phyloP scores from a whole-genome alignment of 768 basidiomycete species.

The Pholiota molesta region DNA sequence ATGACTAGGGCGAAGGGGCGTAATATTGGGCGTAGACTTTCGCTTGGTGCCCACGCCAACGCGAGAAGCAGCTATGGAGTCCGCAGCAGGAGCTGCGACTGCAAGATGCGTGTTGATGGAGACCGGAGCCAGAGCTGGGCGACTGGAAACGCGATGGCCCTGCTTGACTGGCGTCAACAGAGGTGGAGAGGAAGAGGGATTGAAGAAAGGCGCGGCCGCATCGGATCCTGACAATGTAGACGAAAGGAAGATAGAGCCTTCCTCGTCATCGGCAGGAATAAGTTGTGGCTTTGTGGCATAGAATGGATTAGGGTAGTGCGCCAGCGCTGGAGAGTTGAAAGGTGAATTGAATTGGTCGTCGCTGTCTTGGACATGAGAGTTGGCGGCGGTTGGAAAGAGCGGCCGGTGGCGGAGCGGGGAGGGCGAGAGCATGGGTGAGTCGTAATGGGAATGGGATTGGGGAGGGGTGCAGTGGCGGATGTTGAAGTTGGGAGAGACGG shows the following conservation, averaged over 20 bases:
- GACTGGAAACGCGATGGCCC: conserved; percentile 39
- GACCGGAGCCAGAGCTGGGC: conserved; percentile 43
- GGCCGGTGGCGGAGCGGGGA: conserved; percentile 58
- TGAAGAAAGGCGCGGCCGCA: conserved; percentile 43
- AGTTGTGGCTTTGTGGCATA: conserved; percentile 45
- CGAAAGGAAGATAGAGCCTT: conserved; percentile 59
- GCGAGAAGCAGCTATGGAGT: conserved; percentile 27
- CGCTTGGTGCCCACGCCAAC: conserved; percentile 63
- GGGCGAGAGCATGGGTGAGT: conserved; percentile 65
- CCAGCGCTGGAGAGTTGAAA: conserved; percentile 48
- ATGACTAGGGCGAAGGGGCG: conserved; percentile 56
- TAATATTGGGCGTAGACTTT: conserved; percentile 58
- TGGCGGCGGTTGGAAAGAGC: conserved; percentile 35
- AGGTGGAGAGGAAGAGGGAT: conserved; percentile 47
- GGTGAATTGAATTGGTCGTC: conserved; percentile 59
- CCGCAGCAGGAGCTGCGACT: conserved; percentile 23
- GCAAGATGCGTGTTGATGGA: conserved; percentile 32
- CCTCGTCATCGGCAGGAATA: conserved; percentile 55
- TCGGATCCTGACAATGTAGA: conserved; percentile 37
- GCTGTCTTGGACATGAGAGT: conserved; percentile 30
- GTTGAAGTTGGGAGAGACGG: conserved; percentile 35
- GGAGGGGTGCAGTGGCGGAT: conserved; percentile 39
- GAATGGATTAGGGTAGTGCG: conserved; percentile 32
- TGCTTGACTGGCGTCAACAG: conserved; percentile 67
- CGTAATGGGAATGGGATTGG: conserved; percentile 39